Evolutionary conservation across 176 grass and related monocot genomes (phyloP).

Genomic region (Areca catechu): DNA sequence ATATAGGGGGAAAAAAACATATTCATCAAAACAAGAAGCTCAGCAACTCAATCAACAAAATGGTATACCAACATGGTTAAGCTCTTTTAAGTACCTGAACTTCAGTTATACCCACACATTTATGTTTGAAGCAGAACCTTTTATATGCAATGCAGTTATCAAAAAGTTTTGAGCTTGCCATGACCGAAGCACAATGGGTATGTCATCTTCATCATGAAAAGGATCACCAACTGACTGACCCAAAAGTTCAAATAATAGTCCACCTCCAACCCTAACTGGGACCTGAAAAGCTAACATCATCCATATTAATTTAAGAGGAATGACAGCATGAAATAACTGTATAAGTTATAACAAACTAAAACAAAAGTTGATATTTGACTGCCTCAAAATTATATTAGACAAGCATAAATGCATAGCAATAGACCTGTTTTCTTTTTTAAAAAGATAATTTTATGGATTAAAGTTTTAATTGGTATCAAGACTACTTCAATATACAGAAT

Average conservation of each 20-base stretch:
- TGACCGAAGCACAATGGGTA: conserved; percentile 81
- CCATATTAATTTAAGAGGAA: conserved; percentile 13
- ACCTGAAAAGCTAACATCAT: conserved; percentile 60
- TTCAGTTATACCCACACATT: conserved; percentile 98
- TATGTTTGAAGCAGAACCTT: conserved; percentile 61
- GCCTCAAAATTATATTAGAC: too few species aligned
- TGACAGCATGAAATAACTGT: too few species aligned
- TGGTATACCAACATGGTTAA: neutral
- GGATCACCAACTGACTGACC: conserved; percentile 90
- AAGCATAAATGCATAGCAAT: too few species aligned
- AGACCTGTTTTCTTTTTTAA: too few species aligned
- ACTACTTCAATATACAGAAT: too few species aligned
- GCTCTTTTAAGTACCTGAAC: conserved; percentile 52
- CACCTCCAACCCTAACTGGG: conserved; percentile 88
- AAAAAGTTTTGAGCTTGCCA: conserved; percentile 94
- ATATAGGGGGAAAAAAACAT: too few species aligned
- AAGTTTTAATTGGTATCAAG: too few species aligned
- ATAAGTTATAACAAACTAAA: too few species aligned
- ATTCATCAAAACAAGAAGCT: too few species aligned
- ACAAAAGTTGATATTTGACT: too few species aligned
- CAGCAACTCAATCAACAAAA: too few species aligned
- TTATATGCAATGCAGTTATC: conserved; percentile 81
- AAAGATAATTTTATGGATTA: too few species aligned
- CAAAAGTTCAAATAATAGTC: conserved; percentile 92
- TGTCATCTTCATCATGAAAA: conserved; percentile 72